A percentile compares a stretch with the other conserved stretches of the same genome.
Conservation (phyloP, 495 filamentous ascomycete genomes). For the Aspergillus leporis region DNA sequence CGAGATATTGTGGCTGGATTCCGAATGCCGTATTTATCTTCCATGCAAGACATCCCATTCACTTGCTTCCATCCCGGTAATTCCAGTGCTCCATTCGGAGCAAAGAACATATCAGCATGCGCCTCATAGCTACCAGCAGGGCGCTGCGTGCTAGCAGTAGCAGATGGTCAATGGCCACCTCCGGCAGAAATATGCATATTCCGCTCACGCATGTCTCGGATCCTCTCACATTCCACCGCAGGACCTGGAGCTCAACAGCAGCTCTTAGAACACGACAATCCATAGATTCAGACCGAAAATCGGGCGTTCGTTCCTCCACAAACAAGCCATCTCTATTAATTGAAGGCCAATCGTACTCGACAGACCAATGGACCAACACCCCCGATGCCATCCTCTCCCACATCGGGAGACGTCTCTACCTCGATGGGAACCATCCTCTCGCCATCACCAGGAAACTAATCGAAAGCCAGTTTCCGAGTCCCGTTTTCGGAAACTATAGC, state of each 20-base stretch:
- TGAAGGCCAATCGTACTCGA: constrained; percentile 61
- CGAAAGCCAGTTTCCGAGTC: constrained; percentile 79
- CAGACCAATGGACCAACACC: constrained; percentile 85
- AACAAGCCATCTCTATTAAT: constrained; percentile 40
- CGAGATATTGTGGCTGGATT: constrained; percentile 26
- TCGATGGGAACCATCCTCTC: constrained; percentile 85
- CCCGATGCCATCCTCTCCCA: constrained; percentile 71
- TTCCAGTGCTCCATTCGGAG: constrained; percentile 1
- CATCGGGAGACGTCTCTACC: constrained; percentile 74
- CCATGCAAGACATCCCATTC: background rate
- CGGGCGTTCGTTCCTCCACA: constrained; percentile 14
- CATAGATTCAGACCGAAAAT: constrained; percentile 7
- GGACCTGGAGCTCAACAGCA: constrained; percentile 41
- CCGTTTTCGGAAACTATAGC: constrained; percentile 74
- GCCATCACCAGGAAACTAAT: constrained; percentile 88
- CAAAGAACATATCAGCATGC: constrained; percentile 32
- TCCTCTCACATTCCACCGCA: constrained; percentile 9
- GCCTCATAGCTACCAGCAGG: constrained; percentile 46
- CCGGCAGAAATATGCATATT: constrained; percentile 29
- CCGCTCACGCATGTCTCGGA: constrained; percentile 25
- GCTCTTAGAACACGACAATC: constrained; percentile 28
- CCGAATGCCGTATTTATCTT: background rate
- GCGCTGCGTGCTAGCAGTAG: constrained; percentile 43
- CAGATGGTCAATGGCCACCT: constrained; percentile 38
- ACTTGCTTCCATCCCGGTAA: background rate